phyloP scores from a whole-genome alignment of 176 grass and related monocot species.

The Bothriochloa decipiens region DNA sequence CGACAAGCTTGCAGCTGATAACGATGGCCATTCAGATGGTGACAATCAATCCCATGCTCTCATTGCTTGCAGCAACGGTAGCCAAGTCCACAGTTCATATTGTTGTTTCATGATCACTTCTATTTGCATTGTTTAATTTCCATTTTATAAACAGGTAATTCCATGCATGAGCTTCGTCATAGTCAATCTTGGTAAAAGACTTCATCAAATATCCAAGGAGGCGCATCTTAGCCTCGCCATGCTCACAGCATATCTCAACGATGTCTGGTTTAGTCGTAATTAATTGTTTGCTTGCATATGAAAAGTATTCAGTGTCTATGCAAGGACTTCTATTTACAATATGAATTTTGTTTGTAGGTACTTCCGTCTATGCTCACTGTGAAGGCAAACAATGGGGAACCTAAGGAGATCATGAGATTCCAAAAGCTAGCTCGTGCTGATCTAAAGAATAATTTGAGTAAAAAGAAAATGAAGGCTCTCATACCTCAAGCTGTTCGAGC shows the following conservation, averaged over 20 bases:
- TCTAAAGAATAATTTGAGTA: conserved; percentile 53
- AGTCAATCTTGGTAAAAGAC: conserved; percentile 60
- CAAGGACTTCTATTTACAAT: conserved; percentile 20
- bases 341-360: conserved; percentile 46
- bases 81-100: conserved; percentile 1
- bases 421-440: conserved; percentile 59
- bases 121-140: conserved; percentile 33
- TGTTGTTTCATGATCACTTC: conserved; percentile 15
- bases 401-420: conserved; percentile 68
- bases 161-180: conserved; percentile 62
- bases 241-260: conserved; percentile 74
- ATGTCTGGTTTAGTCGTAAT: conserved; percentile 52
- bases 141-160: conserved; percentile 50
- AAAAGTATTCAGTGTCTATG: background rate
- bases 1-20: conserved; percentile 70
- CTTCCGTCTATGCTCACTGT: conserved; percentile 77
- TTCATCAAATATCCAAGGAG: conserved; percentile 64
- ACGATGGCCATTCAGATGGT: conserved; percentile 81
- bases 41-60: conserved; percentile 57
- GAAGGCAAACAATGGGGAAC: conserved; percentile 74
- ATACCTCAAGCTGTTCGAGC: conserved; percentile 69
- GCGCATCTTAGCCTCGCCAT: conserved; percentile 58
- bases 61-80: conserved; percentile 60
- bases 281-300: conserved; percentile 11
- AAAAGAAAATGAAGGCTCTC: conserved; percentile 85